Base-by-base conservation (phyloP, 2,329 filamentous ascomycete genomes). In the Aspergillus arachidicola region DNA sequence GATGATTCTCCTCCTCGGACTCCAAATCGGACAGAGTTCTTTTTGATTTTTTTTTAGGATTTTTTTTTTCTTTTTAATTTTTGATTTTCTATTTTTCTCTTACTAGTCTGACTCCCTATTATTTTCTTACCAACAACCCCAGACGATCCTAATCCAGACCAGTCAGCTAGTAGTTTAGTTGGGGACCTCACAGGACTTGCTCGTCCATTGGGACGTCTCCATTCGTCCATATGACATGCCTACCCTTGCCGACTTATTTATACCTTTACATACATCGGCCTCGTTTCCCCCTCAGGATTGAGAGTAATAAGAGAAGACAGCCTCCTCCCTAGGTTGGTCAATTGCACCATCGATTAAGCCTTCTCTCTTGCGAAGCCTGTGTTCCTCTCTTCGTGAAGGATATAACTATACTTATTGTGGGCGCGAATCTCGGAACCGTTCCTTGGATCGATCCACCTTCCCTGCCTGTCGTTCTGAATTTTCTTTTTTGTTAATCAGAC, bases 361-460 rank as follows among this genome's bases (percentile, higher is more conserved):
- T 26, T 38, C 34, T 38, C 51, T 38, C 12, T 11, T 53, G 12
- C 30, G 32, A n/a, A 6, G 19, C 51, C 14, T 48, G 45, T 12
- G 45, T 38, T 26, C 12, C 34, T 38, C n/a, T 26, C 34, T 6
- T n/a, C 32, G 2, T 34, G 21, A 36, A 11, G n/a, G 30, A 6
- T 34, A 34, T 34, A 34, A 32, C 30, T 6, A 34, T 38, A 30
- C n/a, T 26, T 7, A 46, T 50, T 64, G 64, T 66, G 65, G 63
- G 57, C 50, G 56, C 60, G 65, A 66, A 63, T 66, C 65, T 67
- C 65, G 67, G 67, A 68, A 68, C 67, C 67, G 62, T 59, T 60
- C 61, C 64, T 64, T 64, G 54, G 61, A 38, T 34, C 57, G 51
- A 61, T 62, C 60, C 64, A 61, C 64, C 38, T 43, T 55, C 30